Conservation (phyloP, 306 rosid genomes). For the Sphenostylis stenocarpa region DNA sequence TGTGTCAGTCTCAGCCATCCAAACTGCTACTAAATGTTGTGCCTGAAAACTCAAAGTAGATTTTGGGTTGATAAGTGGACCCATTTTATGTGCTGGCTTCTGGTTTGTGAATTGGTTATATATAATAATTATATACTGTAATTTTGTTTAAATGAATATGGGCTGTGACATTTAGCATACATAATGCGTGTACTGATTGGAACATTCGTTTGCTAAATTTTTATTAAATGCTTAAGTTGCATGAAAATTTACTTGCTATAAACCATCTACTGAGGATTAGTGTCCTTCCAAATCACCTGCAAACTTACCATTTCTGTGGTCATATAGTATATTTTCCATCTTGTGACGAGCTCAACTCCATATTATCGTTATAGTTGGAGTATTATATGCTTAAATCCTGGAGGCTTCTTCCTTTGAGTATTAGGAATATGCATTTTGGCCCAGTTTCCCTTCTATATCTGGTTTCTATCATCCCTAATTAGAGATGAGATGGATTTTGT, state of each 20-base stretch:
- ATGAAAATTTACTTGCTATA: background rate
- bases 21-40: conserved; percentile 2
- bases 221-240: background rate
- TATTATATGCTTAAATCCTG: too few relatives aligned
- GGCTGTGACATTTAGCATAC: background rate
- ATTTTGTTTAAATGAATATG: background rate
- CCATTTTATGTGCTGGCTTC: background rate
- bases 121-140: background rate
- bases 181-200: background rate
- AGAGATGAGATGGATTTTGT: too few relatives aligned
- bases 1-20: background rate
- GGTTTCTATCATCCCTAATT: too few relatives aligned
- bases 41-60: background rate
- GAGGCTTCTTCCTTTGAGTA: too few relatives aligned
- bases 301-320: background rate
- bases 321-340: background rate
- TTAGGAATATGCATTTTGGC: too few relatives aligned
- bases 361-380: too few relatives aligned
- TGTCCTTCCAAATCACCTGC: background rate
- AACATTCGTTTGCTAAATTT: background rate
- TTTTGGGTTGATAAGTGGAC: background rate
- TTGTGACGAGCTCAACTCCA: too few relatives aligned
- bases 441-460: too few relatives aligned
- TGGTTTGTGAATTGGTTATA: background rate
- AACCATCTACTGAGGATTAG: background rate